These are phyloP conservation scores for Coelastrella sp. DNA, from an alignment of 139 green algal genomes.

Conservation along the genomic window DNA sequence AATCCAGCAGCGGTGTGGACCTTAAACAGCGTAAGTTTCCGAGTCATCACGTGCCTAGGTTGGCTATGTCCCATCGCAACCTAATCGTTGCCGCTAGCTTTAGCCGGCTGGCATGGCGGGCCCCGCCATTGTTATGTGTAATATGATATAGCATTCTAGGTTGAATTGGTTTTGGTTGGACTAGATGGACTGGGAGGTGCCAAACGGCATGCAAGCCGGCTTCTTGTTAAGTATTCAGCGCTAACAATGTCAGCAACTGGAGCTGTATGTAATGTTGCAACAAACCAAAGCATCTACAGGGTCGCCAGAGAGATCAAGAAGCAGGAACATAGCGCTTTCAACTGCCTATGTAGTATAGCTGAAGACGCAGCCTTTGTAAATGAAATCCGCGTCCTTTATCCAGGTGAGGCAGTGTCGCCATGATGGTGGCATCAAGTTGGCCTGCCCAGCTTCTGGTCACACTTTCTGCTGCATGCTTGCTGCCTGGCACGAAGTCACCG, in stretches of 20 bases:
- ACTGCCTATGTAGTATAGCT: constrained; percentile 79
- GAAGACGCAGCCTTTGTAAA: constrained; percentile 83
- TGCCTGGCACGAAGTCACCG: not conserved
- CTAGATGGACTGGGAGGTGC: not conserved
- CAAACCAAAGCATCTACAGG: constrained; percentile 31
- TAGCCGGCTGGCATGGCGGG: no score
- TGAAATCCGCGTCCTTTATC: constrained; percentile 59
- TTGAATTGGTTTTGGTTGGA: no score
- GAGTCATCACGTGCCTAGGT: no score
- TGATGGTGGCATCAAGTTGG: not conserved
- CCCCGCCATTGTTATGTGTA: no score
- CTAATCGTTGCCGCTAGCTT: no score
- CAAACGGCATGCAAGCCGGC: not conserved
- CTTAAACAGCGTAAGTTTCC: no score
- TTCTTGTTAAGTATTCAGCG: not conserved
- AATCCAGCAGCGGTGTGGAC: no score
- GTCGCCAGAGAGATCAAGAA: constrained; percentile 54
- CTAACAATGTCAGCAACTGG: not conserved
- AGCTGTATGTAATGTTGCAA: not conserved
- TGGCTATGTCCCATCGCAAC: no score
- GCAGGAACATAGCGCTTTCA: constrained; percentile 78
- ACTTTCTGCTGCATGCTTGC: not conserved
- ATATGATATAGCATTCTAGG: no score
- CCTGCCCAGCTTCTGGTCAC: not conserved
- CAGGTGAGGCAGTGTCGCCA: not conserved